A percentile compares a stretch with the other conserved stretches of the same genome.
phyloP scores from a whole-genome alignment of 306 rosid species.

The Rosa lucieae region DNA sequence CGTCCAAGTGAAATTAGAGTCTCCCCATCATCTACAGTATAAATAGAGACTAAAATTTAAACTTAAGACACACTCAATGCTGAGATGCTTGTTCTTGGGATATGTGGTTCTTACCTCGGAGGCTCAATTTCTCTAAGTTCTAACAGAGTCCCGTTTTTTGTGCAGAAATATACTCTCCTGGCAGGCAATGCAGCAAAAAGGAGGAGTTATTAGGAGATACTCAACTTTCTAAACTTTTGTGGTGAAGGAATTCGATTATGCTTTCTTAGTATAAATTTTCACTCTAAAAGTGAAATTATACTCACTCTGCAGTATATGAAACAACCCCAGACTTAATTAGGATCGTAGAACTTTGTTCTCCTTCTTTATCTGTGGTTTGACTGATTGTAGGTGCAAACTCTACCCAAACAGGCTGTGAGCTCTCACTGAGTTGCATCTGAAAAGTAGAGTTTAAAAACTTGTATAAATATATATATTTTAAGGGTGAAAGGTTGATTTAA shows the following conservation, averaged over 20 bases:
- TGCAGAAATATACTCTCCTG: slow-evolving; percentile 81
- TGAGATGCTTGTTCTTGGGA: slow-evolving; percentile 17
- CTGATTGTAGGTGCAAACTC: slow-evolving; percentile 43
- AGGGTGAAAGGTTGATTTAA: background rate
- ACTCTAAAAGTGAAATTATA: slow-evolving; percentile 22
- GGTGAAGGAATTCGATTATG: slow-evolving; percentile 19
- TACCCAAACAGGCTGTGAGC: slow-evolving; percentile 70
- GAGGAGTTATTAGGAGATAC: slow-evolving; percentile 20
- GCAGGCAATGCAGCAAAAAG: slow-evolving; percentile 26
- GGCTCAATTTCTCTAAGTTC: slow-evolving; percentile 65
- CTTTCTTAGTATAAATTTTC: slow-evolving; percentile 7
- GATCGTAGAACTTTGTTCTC: slow-evolving; percentile 36
- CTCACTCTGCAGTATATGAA: slow-evolving; percentile 74
- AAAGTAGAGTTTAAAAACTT: background rate
- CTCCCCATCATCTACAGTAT: slow-evolving; percentile 32
- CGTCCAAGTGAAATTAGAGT: slow-evolving; percentile 43
- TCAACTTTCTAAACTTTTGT: slow-evolving; percentile 16
- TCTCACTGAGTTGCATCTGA: slow-evolving; percentile 77
- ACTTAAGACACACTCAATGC: background rate
- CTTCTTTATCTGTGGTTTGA: slow-evolving; percentile 47
- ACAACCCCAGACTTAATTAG: slow-evolving; percentile 57
- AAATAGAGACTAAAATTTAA: slow-evolving; percentile 20
- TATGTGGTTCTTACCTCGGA: slow-evolving; percentile 64
- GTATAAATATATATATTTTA: background rate
- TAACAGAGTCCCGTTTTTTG: slow-evolving; percentile 60